Evolutionary conservation across 169 alveolate genomes (phyloP).

Genomic region (Plasmodium knowlesi): DNA sequence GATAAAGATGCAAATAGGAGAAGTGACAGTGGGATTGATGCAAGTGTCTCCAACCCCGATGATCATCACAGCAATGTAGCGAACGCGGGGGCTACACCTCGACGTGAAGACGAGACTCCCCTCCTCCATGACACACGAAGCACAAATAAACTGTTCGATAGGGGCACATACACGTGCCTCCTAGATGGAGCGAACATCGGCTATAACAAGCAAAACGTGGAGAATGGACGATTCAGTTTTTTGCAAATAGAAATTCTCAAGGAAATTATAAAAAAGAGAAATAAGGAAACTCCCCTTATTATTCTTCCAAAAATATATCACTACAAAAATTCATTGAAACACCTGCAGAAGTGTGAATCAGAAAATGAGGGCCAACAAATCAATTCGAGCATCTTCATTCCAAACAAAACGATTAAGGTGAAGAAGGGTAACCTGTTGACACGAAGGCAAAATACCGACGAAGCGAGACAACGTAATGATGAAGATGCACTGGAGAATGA

Average conservation of each 20-base stretch:
- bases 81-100: background rate
- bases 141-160: slow-evolving; percentile 19
- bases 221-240: slow-evolving; percentile 60
- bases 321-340: slow-evolving; percentile 53
- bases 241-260: slow-evolving; percentile 66
- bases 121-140: background rate
- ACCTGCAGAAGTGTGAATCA: background rate
- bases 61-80: background rate
- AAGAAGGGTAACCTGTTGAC: background rate
- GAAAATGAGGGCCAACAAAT: background rate
- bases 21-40: too few species aligned
- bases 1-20: background rate
- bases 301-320: slow-evolving; percentile 68
- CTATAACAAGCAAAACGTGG: slow-evolving; percentile 69
- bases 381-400: slow-evolving; percentile 14
- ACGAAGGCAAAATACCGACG: background rate
- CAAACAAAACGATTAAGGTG: slow-evolving; percentile 59
- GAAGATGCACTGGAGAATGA: too few species aligned
- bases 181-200: slow-evolving; percentile 75
- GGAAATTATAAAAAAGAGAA: slow-evolving; percentile 63
- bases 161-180: slow-evolving; percentile 58
- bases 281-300: slow-evolving; percentile 63
- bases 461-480: too few species aligned
- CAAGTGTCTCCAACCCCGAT: background rate
- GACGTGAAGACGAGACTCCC: background rate